Conservation (phyloP, 352 stramenopile genomes). For the Pythium phragmitis region DNA sequence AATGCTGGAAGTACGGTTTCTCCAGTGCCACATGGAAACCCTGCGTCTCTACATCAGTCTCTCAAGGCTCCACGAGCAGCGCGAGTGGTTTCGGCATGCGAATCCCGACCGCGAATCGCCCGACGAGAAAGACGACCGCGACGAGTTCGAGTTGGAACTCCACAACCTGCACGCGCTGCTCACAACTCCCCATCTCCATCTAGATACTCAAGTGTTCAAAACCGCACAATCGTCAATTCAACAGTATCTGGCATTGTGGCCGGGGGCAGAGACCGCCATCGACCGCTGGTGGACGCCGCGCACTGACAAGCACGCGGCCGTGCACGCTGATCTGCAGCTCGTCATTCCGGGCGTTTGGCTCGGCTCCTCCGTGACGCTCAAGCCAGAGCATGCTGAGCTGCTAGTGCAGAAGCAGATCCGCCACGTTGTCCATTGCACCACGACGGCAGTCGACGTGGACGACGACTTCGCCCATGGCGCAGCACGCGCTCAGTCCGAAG, state of each 20-base stretch:
- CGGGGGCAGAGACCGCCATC: not conserved
- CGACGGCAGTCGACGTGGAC: constrained; percentile 10
- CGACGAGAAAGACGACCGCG: constrained; percentile 8
- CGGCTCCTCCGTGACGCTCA: constrained; percentile 30
- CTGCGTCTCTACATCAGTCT: constrained; percentile 24
- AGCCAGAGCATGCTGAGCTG: constrained; percentile 12
- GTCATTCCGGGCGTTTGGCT: constrained; percentile 38
- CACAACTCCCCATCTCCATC: not conserved
- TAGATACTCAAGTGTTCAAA: not conserved
- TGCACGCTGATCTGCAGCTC: constrained; percentile 35
- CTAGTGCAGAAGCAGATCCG: constrained; percentile 18
- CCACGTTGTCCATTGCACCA: constrained; percentile 24
- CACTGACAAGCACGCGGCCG: constrained; percentile 14
- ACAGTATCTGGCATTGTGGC: constrained; percentile 19
- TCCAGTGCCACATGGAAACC: constrained; percentile 11
- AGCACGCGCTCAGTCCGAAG: not conserved
- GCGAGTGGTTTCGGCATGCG: not conserved
- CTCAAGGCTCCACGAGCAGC: constrained; percentile 18
- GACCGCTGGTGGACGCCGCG: constrained; percentile 20
- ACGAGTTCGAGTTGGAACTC: constrained; percentile 30
- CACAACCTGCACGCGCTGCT: constrained; percentile 29
- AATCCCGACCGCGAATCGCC: not conserved
- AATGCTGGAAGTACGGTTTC: constrained; percentile 1
- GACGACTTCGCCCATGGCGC: constrained; percentile 22
- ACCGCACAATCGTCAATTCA: constrained; percentile 6